These are phyloP conservation scores for Hansfordia pulvinata DNA, from an alignment of 2,329 filamentous ascomycete species.

Conservation along the genomic window DNA sequence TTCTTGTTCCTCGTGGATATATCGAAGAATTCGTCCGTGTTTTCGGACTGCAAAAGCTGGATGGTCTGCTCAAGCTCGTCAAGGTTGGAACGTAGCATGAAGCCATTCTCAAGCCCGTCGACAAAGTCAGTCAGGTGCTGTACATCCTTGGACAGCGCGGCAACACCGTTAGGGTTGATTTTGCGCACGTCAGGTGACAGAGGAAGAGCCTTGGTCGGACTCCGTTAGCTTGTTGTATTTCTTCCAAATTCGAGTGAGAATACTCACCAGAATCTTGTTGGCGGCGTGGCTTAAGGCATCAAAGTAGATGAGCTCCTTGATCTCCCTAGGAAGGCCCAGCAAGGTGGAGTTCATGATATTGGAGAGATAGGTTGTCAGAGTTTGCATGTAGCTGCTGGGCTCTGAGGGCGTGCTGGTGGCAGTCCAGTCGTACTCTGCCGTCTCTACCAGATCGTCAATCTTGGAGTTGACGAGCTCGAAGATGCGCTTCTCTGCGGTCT, in stretches of 20 bases:
- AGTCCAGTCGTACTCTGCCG: constrained; percentile 87
- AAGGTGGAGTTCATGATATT: constrained; percentile 96
- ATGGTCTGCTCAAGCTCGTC: constrained; percentile 92
- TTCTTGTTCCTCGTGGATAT: constrained; percentile 81
- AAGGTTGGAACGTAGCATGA: constrained; percentile 77
- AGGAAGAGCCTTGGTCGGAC: constrained; percentile 48
- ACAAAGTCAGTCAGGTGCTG: constrained; percentile 78
- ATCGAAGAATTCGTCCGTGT: constrained; percentile 95
- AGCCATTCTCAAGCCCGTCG: constrained; percentile 65
- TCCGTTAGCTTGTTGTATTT: constrained; percentile 5
- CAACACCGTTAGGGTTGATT: constrained; percentile 79
- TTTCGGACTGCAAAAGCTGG: constrained; percentile 72
- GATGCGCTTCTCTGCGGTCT: constrained; percentile 91
- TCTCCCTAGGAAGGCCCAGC: constrained; percentile 82
- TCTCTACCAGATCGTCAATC: constrained; percentile 94
- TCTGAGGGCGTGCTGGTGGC: constrained; percentile 48
- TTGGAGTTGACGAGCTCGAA: constrained; percentile 98
- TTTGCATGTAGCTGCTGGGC: constrained; percentile 90
- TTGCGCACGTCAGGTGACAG: constrained; percentile 66
- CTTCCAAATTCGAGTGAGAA: constrained; percentile 5
- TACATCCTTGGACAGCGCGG: constrained; percentile 70
- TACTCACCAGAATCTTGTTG: constrained; percentile 61
- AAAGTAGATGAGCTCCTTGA: constrained; percentile 97
- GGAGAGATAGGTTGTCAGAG: constrained; percentile 78
- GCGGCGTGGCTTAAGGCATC: constrained; percentile 87